phyloP scores from a whole-genome alignment of 345 rosid genomes.

The Syzygium oleosum region DNA sequence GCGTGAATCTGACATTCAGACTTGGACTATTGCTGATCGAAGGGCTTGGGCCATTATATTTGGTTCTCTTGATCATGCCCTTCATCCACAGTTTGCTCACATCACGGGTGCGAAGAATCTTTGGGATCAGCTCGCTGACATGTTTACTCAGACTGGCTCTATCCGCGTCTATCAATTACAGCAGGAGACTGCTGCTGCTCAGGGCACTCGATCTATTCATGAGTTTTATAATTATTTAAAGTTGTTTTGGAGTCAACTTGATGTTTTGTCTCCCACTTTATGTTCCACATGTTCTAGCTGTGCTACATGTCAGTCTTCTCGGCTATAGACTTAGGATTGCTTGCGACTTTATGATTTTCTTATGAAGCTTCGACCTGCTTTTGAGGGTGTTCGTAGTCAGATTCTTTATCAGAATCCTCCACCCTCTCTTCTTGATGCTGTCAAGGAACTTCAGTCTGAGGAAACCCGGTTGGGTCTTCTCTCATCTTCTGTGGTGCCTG shows the following conservation, averaged over 20 bases:
- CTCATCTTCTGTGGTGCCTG: too few relatives aligned
- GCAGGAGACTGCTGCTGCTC: neutral
- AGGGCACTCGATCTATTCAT: neutral
- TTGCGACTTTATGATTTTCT: too few relatives aligned
- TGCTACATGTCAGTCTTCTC: neutral
- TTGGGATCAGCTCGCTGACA: rapidly evolving
- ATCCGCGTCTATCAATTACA: rapidly evolving
- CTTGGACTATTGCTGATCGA: neutral
- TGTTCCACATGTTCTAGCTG: neutral
- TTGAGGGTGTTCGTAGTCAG: too few relatives aligned
- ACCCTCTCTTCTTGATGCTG: too few relatives aligned
- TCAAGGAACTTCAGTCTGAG: too few relatives aligned
- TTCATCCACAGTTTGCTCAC: neutral
- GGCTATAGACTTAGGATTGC: rapidly evolving
- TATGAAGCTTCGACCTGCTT: too few relatives aligned
- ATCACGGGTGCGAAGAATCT: too few relatives aligned
- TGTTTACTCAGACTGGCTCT: too few relatives aligned
- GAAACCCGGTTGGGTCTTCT: too few relatives aligned
- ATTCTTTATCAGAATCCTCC: too few relatives aligned
- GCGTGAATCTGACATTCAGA: rapidly evolving
- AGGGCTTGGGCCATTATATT: neutral
- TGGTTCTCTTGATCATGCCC: neutral
- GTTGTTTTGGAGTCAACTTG: neutral
- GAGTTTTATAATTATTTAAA: too few relatives aligned
- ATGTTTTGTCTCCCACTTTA: neutral